Base-by-base conservation (phyloP, 192 early-diverging fungal genomes). In the Coemansia erecta region DNA sequence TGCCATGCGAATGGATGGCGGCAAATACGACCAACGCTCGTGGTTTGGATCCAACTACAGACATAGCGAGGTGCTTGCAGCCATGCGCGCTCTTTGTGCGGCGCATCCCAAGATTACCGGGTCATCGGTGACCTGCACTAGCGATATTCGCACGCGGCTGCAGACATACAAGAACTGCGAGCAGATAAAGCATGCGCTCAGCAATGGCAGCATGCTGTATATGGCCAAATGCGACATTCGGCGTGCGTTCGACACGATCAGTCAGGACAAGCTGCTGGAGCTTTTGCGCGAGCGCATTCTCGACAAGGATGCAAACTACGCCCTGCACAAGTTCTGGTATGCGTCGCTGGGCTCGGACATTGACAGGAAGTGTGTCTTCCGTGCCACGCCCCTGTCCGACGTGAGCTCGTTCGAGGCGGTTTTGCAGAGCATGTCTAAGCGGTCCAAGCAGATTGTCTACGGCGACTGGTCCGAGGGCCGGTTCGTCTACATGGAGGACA, bases 221-320 rank as follows among this genome's bases (percentile, higher is more conserved):
- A 87, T 94, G 71, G 89, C 85, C 54, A 97, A 94, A 61, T 81
- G 92, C 9, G 94, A 97, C 64, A 85, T 97, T 42, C 77, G 72
- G 24, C 66, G 64, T 28, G 88, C 88, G 19, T 97, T 88, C 61
- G 92, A 97, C 63, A 86, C 85, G n/a, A 92, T 97, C 48, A 73
- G 85, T 8, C 94, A 93, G 53, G 70, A 54, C 24, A 85, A 84
- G 46, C 68, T 97, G 15, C 58, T 76, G 21, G 53, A 61, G 10
- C 49, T 63, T 18, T 43, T 62, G 21, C 58, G 35, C 59, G 54
- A 10, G 64, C 65, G 14, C 65, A 56, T 42, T 9, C 13, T 55
- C 2, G 5, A 3, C 18, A 23, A 55, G 0, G 50, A 58, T 78
- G 83, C 87, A 23, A 86, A 90, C 56, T 93, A 92, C 61, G 40